Evolutionary conservation across 179 eudicot genomes (phyloP).

Genomic region (Silene coronaria): DNA sequence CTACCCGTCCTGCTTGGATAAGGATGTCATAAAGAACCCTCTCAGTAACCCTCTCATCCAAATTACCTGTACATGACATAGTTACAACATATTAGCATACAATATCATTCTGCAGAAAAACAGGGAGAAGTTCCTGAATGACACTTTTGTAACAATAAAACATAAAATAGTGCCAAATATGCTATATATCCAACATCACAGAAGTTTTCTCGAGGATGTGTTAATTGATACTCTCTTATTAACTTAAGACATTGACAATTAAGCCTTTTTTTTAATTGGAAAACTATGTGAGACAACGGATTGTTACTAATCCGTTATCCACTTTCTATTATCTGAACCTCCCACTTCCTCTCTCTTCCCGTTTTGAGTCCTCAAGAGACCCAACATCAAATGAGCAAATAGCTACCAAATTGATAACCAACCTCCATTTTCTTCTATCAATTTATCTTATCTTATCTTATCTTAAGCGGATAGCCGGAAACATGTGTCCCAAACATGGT

Average conservation of each 20-base stretch:
- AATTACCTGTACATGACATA: slow-evolving; percentile 43
- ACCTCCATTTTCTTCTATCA: neutral
- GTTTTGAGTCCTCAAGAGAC: too few species aligned
- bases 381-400: too few species aligned
- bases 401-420: neutral
- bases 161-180: neutral
- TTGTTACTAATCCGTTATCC: too few species aligned
- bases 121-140: neutral
- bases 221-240: too few species aligned
- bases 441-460: neutral
- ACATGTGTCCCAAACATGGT: too few species aligned
- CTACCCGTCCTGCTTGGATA: slow-evolving; percentile 85
- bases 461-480: neutral
- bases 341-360: too few species aligned
- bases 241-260: too few species aligned
- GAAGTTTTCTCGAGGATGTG: too few species aligned
- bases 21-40: slow-evolving; percentile 89
- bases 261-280: too few species aligned
- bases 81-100: slow-evolving; percentile 9
- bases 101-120: neutral
- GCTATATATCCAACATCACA: too few species aligned
- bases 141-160: neutral
- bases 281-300: too few species aligned
- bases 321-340: too few species aligned
- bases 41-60: slow-evolving; percentile 81